Conservation (phyloP, 169 alveolate species). For the Plasmodium vinckei region DNA sequence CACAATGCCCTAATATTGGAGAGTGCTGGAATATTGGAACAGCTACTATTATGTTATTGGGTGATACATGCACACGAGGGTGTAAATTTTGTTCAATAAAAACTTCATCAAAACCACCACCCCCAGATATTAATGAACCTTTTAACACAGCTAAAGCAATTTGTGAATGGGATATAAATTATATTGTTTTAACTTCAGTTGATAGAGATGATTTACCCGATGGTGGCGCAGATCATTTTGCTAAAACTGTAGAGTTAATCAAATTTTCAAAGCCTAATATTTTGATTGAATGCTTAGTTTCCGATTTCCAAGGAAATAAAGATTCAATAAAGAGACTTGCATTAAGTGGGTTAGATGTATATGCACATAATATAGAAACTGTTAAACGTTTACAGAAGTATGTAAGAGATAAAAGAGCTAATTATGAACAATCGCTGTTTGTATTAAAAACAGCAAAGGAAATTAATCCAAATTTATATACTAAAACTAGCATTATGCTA, state of each 20-base stretch:
- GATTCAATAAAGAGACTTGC: slow-evolving; percentile 76
- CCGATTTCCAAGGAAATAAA: slow-evolving; percentile 81
- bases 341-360: slow-evolving; percentile 81
- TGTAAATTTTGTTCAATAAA: slow-evolving; percentile 85
- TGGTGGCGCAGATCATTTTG: slow-evolving; percentile 85
- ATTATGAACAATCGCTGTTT: slow-evolving; percentile 75
- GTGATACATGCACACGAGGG: slow-evolving; percentile 87
- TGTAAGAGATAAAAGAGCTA: slow-evolving; percentile 83
- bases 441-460: slow-evolving; percentile 79
- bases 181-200: slow-evolving; percentile 83
- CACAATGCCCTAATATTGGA: slow-evolving; percentile 87
- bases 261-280: slow-evolving; percentile 79
- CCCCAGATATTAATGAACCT: slow-evolving; percentile 84
- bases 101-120: slow-evolving; percentile 82
- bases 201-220: slow-evolving; percentile 86
- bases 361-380: slow-evolving; percentile 85
- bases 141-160: slow-evolving; percentile 82
- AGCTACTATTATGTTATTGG: slow-evolving; percentile 85
- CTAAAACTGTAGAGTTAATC: slow-evolving; percentile 79
- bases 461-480: slow-evolving; percentile 75
- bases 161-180: slow-evolving; percentile 83
- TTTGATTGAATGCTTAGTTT: slow-evolving; percentile 82
- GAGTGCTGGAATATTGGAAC: slow-evolving; percentile 89
- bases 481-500: slow-evolving; percentile 83
- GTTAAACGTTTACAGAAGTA: slow-evolving; percentile 78